A percentile compares a stretch with the other conserved stretches of the same genome.
Evolutionary conservation across 2,329 filamentous ascomycete species (phyloP).

Genomic region (Diplocarpon mali): DNA sequence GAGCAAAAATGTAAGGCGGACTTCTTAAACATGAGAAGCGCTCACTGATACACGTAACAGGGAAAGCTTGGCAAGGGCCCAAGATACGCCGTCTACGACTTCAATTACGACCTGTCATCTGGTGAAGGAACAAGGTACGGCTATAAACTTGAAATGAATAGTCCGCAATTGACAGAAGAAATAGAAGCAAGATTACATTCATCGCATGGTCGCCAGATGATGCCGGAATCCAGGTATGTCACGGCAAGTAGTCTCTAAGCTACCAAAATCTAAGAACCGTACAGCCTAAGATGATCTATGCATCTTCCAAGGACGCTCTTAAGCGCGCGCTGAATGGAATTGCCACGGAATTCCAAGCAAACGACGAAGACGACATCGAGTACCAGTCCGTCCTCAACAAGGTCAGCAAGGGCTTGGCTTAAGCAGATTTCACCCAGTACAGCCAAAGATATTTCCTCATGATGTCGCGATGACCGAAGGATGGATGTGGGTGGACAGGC

Average conservation of each 20-base stretch:
- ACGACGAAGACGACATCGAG: slow-evolving; percentile 75
- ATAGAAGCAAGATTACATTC: slow-evolving; percentile 68
- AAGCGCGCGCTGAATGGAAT: slow-evolving; percentile 70
- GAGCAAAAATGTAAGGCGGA: slow-evolving; percentile 44
- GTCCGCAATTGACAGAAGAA: slow-evolving; percentile 1
- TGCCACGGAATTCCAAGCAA: slow-evolving; percentile 70
- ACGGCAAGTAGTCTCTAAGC: too few relatives aligned
- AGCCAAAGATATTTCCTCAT: slow-evolving; percentile 1
- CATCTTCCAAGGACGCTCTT: slow-evolving; percentile 76
- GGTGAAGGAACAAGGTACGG: slow-evolving; percentile 62
- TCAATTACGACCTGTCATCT: slow-evolving; percentile 61
- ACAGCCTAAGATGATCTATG: slow-evolving; percentile 83
- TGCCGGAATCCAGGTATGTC: slow-evolving; percentile 62
- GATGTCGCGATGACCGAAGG: slow-evolving; percentile 1
- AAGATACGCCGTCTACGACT: slow-evolving; percentile 77
- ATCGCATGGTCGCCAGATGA: slow-evolving; percentile 75
- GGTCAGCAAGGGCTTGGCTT: slow-evolving; percentile 49
- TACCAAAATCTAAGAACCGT: slow-evolving; percentile 4
- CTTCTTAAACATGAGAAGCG: not conserved
- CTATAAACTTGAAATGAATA: not conserved
- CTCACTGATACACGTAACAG: slow-evolving; percentile 28
- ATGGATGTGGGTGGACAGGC: not conserved
- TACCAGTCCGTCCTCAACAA: slow-evolving; percentile 58
- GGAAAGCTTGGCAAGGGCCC: slow-evolving; percentile 54
- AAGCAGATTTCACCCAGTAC: slow-evolving; percentile 24